Evolutionary conservation across 352 stramenopile genomes (phyloP).

Genomic region (Globisporangium acanthophoron): DNA sequence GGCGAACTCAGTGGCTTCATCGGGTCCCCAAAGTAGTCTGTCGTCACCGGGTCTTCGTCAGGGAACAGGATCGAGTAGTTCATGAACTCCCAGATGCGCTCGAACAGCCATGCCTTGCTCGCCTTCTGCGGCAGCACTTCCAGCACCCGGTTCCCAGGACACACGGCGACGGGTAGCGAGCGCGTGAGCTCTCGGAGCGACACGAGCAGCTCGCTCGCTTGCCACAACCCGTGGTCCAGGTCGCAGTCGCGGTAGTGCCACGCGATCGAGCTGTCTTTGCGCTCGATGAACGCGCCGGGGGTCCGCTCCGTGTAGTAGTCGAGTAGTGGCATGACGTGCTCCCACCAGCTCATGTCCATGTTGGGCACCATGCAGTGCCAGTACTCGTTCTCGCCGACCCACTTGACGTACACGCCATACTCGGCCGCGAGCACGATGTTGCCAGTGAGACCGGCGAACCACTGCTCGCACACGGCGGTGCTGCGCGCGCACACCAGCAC

Average conservation of each 20-base stretch:
- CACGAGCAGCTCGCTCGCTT: constrained; percentile 86
- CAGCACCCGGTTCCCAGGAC: constrained; percentile 65
- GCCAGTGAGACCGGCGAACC: constrained; percentile 61
- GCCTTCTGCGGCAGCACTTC: constrained; percentile 77
- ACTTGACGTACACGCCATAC: constrained; percentile 81
- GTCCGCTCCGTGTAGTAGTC: constrained; percentile 85
- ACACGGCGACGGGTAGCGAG: constrained; percentile 67
- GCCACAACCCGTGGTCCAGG: constrained; percentile 82
- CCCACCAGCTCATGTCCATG: constrained; percentile 77
- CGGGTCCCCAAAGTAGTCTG: constrained; percentile 65
- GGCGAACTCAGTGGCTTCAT: constrained; percentile 41
- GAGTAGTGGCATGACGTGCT: constrained; percentile 68
- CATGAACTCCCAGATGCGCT: constrained; percentile 84
- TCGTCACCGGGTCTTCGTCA: constrained; percentile 55
- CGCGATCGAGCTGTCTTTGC: constrained; percentile 79
- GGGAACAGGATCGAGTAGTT: constrained; percentile 65
- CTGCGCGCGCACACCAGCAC: constrained; percentile 69
- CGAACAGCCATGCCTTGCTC: constrained; percentile 76
- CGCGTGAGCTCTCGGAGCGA: constrained; percentile 71
- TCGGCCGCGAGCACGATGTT: constrained; percentile 69
- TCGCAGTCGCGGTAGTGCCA: constrained; percentile 91
- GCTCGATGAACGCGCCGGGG: constrained; percentile 77
- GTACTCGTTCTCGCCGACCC: constrained; percentile 45
- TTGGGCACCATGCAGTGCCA: constrained; percentile 82
- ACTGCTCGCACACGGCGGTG: constrained; percentile 70